These are phyloP conservation scores for Rubroshorea leprosula DNA, from an alignment of 345 rosid genomes.

Conservation along the genomic window DNA sequence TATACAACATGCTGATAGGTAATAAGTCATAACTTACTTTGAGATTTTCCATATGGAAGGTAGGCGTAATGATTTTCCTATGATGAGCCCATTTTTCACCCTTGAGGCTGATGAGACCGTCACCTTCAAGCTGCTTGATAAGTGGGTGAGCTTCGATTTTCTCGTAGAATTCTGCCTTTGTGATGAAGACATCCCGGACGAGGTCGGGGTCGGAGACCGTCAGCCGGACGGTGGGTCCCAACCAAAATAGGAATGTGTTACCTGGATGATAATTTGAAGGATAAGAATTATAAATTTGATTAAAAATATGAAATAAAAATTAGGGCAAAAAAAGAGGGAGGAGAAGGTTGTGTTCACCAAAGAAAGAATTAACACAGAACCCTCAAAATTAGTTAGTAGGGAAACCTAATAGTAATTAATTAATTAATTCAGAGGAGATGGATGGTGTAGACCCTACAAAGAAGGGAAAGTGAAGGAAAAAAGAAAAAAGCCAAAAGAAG, in stretches of 20 bases:
- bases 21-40: conserved; percentile 44
- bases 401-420: conserved; percentile 33
- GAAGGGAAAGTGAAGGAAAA: neutral
- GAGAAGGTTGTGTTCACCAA: conserved; percentile 21
- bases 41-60: conserved; percentile 78
- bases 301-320: neutral
- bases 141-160: conserved; percentile 51
- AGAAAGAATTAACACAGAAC: conserved; percentile 22
- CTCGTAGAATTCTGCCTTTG: conserved; percentile 60
- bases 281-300: neutral
- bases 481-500: conserved; percentile 12
- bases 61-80: conserved; percentile 61
- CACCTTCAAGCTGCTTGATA: conserved; percentile 60
- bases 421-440: conserved; percentile 32
- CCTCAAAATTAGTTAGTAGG: conserved; percentile 37
- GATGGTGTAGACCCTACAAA: conserved; percentile 33
- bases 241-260: conserved; percentile 71
- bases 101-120: conserved; percentile 60
- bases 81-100: conserved; percentile 78
- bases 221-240: conserved; percentile 72
- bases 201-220: conserved; percentile 74
- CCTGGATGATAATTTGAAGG: conserved; percentile 29
- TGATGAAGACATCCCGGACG: conserved; percentile 55
- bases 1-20: neutral
- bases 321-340: neutral